Evolutionary conservation across 2,329 filamentous ascomycete species (phyloP).

Genomic region (Myrmaecium sp.): DNA sequence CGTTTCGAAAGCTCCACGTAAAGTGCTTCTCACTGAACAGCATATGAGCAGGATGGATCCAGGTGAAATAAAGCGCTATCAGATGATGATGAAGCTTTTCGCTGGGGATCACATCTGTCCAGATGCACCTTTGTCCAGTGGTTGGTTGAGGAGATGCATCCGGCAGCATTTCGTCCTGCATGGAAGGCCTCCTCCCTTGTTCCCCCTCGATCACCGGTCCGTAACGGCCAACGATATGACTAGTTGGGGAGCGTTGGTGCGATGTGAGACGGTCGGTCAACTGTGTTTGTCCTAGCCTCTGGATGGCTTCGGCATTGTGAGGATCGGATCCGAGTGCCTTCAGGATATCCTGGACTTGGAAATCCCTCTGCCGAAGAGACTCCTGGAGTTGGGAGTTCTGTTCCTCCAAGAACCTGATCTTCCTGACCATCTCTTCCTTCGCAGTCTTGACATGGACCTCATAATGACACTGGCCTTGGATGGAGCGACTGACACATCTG

Average conservation of each 20-base stretch:
- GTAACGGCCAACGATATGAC: slow-evolving; percentile 3
- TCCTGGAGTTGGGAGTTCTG: slow-evolving; percentile 8
- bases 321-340: slow-evolving; percentile 8
- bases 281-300: slow-evolving; percentile 8
- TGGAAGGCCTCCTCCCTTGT: not conserved
- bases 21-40: slow-evolving; percentile 14
- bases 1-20: slow-evolving; percentile 7
- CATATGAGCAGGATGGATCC: slow-evolving; percentile 16
- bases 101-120: slow-evolving; percentile 11
- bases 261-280: slow-evolving; percentile 8
- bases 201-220: slow-evolving; percentile 1
- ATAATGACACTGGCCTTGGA: slow-evolving; percentile 11
- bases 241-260: no score
- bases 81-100: slow-evolving; percentile 10
- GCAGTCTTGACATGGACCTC: slow-evolving; percentile 14
- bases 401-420: slow-evolving; percentile 10
- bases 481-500: slow-evolving; percentile 9
- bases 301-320: slow-evolving; percentile 8
- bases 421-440: slow-evolving; percentile 13
- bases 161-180: slow-evolving; percentile 1
- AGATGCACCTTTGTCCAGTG: slow-evolving; percentile 3
- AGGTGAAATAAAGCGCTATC: slow-evolving; percentile 13
- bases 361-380: slow-evolving; percentile 6
- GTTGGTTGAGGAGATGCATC: no score
- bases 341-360: slow-evolving; percentile 8